These are phyloP conservation scores for Carallia pectinifolia DNA, from an alignment of 345 rosid species.

Conservation along the genomic window DNA sequence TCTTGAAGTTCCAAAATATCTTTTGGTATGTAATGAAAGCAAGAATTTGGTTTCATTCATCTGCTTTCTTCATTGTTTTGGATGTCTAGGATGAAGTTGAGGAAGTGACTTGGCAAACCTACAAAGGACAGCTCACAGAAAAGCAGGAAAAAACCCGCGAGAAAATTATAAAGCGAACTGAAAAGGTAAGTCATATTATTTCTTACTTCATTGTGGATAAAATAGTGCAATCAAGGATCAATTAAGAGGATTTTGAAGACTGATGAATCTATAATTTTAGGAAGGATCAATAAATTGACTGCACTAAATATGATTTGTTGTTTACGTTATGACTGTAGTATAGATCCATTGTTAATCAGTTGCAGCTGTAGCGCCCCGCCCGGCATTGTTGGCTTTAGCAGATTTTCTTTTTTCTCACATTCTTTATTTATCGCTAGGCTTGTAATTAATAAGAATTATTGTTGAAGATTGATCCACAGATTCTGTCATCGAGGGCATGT, in stretches of 20 bases:
- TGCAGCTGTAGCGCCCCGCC: too few species aligned
- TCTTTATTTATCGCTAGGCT: too few species aligned
- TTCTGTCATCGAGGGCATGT: too few species aligned
- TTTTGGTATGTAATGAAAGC: neutral
- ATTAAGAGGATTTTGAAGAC: neutral
- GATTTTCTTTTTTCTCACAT: too few species aligned
- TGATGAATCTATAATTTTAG: too few species aligned
- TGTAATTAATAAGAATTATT: too few species aligned
- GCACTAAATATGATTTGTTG: too few species aligned
- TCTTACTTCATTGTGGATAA: neutral
- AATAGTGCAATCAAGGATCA: neutral
- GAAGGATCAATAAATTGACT: too few species aligned
- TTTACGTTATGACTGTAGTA: too few species aligned
- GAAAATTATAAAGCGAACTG: slow-evolving; percentile 73
- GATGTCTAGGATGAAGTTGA: slow-evolving; percentile 71
- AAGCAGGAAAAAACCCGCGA: slow-evolving; percentile 95
- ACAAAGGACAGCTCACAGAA: slow-evolving; percentile 88
- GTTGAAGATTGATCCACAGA: too few species aligned
- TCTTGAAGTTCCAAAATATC: slow-evolving; percentile 5
- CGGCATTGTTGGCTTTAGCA: too few species aligned
- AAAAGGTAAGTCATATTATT: slow-evolving; percentile 47
- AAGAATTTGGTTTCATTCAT: neutral
- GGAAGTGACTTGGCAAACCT: slow-evolving; percentile 95
- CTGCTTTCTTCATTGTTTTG: slow-evolving; percentile 13
- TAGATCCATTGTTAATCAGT: too few species aligned